These are phyloP conservation scores for Erodium moschatum DNA, from an alignment of 441 rosid genomes.

Conservation along the genomic window DNA sequence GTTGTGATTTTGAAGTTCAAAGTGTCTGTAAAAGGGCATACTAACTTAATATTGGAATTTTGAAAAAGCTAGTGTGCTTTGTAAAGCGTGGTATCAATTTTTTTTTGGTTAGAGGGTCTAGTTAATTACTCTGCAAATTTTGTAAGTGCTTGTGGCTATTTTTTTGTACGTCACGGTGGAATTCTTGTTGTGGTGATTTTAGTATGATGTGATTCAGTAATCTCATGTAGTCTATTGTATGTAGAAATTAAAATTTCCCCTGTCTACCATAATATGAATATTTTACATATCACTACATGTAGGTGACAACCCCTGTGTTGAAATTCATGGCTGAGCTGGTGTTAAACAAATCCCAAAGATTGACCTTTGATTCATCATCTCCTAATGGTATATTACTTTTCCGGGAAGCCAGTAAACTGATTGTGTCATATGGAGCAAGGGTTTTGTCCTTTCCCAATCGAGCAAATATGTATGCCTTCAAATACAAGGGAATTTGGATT, in stretches of 20 bases:
- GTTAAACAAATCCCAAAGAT: slow-evolving; percentile 83
- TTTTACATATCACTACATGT: slow-evolving; percentile 24
- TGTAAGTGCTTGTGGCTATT: not conserved
- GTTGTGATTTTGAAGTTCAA: no score
- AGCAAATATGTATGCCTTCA: slow-evolving; percentile 87
- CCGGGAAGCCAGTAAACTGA: slow-evolving; percentile 96
- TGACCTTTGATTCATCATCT: slow-evolving; percentile 91
- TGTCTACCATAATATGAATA: not conserved
- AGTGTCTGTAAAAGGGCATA: not conserved
- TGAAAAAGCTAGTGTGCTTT: not conserved
- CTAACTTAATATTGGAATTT: not conserved
- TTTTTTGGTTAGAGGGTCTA: not conserved
- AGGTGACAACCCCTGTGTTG: slow-evolving; percentile 93
- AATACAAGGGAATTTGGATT: slow-evolving; percentile 98
- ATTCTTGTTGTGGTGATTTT: not conserved
- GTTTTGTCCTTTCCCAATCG: slow-evolving; percentile 86
- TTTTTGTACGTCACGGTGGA: not conserved
- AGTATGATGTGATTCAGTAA: not conserved
- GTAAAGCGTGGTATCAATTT: not conserved
- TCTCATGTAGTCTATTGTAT: not conserved
- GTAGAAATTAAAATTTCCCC: slow-evolving; percentile 7
- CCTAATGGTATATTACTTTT: slow-evolving; percentile 99
- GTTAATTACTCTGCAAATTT: not conserved
- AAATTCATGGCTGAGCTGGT: slow-evolving; percentile 99
- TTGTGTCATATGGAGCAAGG: slow-evolving; percentile 93